A percentile compares a stretch with the other conserved stretches of the same genome.
These are phyloP conservation scores for Colletotrichum spaethianum DNA, from an alignment of 2,329 filamentous ascomycete species.

Conservation along the genomic window DNA sequence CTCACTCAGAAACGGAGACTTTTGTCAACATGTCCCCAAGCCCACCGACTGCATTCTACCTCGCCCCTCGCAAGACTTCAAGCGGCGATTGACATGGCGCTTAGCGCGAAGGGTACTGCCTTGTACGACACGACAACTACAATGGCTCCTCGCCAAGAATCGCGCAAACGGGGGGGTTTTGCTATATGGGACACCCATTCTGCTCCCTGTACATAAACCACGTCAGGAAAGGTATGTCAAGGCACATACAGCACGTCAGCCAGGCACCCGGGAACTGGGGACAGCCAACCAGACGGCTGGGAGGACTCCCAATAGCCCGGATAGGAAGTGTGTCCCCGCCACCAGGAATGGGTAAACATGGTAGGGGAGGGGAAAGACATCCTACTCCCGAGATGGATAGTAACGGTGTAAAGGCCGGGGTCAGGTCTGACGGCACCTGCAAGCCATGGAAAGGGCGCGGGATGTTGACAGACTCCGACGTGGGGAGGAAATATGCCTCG, in stretches of 20 bases:
- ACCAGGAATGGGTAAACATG: conserved; percentile 31
- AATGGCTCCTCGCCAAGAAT: background rate
- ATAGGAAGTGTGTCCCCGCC: conserved; percentile 18
- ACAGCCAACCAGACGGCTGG: conserved; percentile 24
- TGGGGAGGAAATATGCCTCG: conserved; percentile 13
- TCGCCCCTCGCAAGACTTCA: background rate
- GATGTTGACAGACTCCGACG: conserved; percentile 2
- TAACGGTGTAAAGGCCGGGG: background rate
- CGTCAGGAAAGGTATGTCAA: background rate
- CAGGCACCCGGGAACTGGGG: conserved; percentile 31
- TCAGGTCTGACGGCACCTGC: background rate
- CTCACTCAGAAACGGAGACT: conserved; percentile 2
- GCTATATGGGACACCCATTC: background rate
- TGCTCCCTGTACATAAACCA: background rate
- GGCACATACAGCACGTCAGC: background rate
- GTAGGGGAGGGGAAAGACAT: background rate
- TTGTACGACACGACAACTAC: conserved; percentile 14
- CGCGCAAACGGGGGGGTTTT: background rate
- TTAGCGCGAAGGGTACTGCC: conserved; percentile 2
- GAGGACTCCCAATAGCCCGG: conserved; percentile 15
- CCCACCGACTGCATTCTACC: background rate
- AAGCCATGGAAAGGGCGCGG: background rate
- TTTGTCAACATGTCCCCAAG: conserved; percentile 18
- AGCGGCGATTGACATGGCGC: background rate
- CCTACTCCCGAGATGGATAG: background rate